phyloP scores from a whole-genome alignment of 768 basidiomycete genomes.

The Collybiopsis confluens region DNA sequence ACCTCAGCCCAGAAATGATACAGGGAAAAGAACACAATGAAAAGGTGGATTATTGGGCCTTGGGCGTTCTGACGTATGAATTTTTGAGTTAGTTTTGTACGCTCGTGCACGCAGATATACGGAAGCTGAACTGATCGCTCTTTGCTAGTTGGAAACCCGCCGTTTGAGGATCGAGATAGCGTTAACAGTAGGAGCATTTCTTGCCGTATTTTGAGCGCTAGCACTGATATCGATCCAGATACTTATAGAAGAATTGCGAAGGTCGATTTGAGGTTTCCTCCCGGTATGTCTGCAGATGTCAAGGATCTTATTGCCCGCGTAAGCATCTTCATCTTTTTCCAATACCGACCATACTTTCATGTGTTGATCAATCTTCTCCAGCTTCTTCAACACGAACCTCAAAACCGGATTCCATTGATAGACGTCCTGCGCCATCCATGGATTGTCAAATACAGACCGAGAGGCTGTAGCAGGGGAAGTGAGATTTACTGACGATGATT shows the following conservation, averaged over 20 bases:
- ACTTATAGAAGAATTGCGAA: constrained; percentile 87
- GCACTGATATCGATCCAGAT: constrained; percentile 36
- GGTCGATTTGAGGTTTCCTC: constrained; percentile 75
- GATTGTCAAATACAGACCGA: constrained; percentile 69
- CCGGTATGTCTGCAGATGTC: constrained; percentile 56
- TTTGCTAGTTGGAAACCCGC: constrained; percentile 40
- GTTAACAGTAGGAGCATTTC: constrained; percentile 54
- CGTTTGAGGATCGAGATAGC: constrained; percentile 83
- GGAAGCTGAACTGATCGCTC: background rate
- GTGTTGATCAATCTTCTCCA: constrained; percentile 25
- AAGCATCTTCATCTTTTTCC: constrained; percentile 13
- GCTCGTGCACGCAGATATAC: constrained; percentile 37
- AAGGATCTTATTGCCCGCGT: constrained; percentile 63
- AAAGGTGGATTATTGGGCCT: constrained; percentile 91
- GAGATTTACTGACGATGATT: background rate
- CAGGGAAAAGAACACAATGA: constrained; percentile 87
- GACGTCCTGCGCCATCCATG: constrained; percentile 84
- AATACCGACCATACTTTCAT: background rate
- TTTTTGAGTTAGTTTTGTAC: too few relatives aligned
- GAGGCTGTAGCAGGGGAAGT: constrained; percentile 19
- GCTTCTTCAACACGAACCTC: constrained; percentile 83
- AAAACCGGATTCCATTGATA: constrained; percentile 66
- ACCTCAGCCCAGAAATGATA: constrained; percentile 98
- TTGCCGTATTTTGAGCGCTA: background rate
- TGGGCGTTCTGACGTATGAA: constrained; percentile 96